Evolutionary conservation across 805 yeast species (phyloP).

Genomic region (Grigorovia yakushimaensis): DNA sequence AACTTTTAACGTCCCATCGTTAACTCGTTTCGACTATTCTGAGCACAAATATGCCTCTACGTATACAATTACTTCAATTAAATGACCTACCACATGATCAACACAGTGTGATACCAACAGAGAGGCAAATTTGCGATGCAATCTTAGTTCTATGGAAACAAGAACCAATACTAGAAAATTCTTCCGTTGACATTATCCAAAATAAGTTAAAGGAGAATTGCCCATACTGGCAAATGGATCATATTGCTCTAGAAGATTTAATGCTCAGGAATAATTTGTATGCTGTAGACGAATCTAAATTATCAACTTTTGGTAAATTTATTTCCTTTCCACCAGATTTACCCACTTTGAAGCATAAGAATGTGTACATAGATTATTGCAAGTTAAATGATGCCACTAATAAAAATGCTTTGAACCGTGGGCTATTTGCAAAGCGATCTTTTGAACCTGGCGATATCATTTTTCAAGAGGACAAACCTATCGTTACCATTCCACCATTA

Average conservation of each 20-base stretch:
- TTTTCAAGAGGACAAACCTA: constrained; percentile 52
- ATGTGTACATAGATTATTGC: not conserved
- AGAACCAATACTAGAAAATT: constrained; percentile 51
- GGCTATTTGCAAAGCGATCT: constrained; percentile 39
- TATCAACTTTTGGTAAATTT: constrained; percentile 45
- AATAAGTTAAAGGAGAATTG: constrained; percentile 40
- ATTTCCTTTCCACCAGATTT: constrained; percentile 8
- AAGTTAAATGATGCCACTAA: not conserved
- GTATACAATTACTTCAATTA: constrained; percentile 18
- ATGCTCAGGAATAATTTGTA: constrained; percentile 50
- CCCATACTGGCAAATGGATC: constrained; percentile 55
- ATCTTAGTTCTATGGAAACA: constrained; percentile 60
- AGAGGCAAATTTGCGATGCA: constrained; percentile 47
- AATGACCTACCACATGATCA: constrained; percentile 13
- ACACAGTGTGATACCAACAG: constrained; percentile 37
- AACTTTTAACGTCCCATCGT: not conserved
- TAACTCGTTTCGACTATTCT: too few species aligned
- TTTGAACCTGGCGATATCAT: constrained; percentile 43
- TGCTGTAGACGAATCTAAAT: constrained; percentile 32
- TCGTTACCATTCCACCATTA: constrained; percentile 56
- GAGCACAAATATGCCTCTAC: constrained; percentile 13
- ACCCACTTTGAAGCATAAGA: not conserved
- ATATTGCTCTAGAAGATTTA: constrained; percentile 43
- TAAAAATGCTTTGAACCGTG: constrained; percentile 11
- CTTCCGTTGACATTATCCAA: constrained; percentile 47